Evolutionary conservation across 768 basidiomycete species (phyloP).

Genomic region (Fomitopsis pulvina): DNA sequence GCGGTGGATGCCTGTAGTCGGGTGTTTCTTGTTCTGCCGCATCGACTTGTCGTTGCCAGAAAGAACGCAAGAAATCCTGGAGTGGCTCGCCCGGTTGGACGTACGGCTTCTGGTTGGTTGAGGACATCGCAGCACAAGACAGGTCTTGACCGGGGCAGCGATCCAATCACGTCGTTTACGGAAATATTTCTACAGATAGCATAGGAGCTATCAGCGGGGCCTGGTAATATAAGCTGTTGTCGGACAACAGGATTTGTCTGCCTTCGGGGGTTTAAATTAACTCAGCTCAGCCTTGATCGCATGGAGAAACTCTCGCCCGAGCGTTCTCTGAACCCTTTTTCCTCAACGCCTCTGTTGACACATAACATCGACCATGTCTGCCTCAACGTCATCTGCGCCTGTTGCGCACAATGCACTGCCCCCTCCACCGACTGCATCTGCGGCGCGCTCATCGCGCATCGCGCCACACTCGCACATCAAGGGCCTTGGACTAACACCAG

Average conservation of each 20-base stretch:
- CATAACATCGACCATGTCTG: too few species aligned
- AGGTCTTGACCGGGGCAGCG: background rate
- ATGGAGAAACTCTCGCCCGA: background rate
- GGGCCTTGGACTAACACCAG: conserved; percentile 82
- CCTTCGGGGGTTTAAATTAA: too few species aligned
- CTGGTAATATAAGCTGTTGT: too few species aligned
- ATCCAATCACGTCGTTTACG: background rate
- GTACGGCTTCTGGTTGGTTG: conserved; percentile 38
- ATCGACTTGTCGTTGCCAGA: conserved; percentile 89
- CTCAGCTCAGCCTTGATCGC: too few species aligned
- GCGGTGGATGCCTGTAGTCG: conserved; percentile 80
- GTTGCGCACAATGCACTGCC: conserved; percentile 62
- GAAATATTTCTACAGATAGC: background rate
- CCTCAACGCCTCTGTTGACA: background rate
- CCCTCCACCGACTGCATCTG: conserved; percentile 55
- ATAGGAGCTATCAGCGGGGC: too few species aligned
- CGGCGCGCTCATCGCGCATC: conserved; percentile 68
- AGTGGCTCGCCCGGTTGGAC: conserved; percentile 84
- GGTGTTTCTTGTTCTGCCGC: conserved; percentile 83
- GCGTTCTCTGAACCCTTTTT: background rate
- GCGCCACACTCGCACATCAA: conserved; percentile 96
- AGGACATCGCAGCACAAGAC: conserved; percentile 11
- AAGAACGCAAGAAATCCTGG: conserved; percentile 76
- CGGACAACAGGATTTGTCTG: too few species aligned
- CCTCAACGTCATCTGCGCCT: conserved; percentile 23